Conservation (phyloP, 2,329 filamentous ascomycete genomes). For the Cercospora berteroae region DNA sequence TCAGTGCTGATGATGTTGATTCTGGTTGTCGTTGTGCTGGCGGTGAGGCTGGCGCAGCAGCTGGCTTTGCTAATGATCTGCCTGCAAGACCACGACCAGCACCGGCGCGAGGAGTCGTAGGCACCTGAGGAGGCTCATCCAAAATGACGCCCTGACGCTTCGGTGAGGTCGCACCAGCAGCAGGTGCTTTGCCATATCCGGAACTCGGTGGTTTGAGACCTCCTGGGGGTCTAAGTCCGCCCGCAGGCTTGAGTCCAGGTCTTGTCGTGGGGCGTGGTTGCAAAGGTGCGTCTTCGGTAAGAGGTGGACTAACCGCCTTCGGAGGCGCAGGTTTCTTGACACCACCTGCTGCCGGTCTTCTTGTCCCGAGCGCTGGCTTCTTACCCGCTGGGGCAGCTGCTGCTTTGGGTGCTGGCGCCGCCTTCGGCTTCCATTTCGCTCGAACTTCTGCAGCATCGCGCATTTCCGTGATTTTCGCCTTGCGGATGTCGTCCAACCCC, state of each 20-base stretch:
- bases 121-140: constrained; percentile 31
- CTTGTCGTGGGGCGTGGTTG: constrained; percentile 60
- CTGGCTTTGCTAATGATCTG: constrained; percentile 77
- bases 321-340: constrained; percentile 50
- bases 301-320: constrained; percentile 41
- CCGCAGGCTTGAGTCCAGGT: constrained; percentile 42
- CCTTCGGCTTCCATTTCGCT: constrained; percentile 88
- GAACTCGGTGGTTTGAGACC: constrained; percentile 39
- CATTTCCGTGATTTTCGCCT: constrained; percentile 93
- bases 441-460: constrained; percentile 79
- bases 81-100: constrained; percentile 72
- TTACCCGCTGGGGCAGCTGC: constrained; percentile 54
- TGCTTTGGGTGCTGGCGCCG: constrained; percentile 59
- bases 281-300: constrained; percentile 52
- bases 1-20: constrained; percentile 60
- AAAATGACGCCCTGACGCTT: constrained; percentile 33
- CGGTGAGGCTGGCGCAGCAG: constrained; percentile 46
- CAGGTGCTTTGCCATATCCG: constrained; percentile 39
- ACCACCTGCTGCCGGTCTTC: constrained; percentile 41
- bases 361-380: constrained; percentile 52
- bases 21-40: constrained; percentile 57
- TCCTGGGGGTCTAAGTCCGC: constrained; percentile 29
- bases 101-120: constrained; percentile 43
- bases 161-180: constrained; percentile 29
- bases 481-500: constrained; percentile 90